These are phyloP conservation scores for Prorocentrum cordatum DNA, from an alignment of 169 alveolate genomes.

Conservation along the genomic window DNA sequence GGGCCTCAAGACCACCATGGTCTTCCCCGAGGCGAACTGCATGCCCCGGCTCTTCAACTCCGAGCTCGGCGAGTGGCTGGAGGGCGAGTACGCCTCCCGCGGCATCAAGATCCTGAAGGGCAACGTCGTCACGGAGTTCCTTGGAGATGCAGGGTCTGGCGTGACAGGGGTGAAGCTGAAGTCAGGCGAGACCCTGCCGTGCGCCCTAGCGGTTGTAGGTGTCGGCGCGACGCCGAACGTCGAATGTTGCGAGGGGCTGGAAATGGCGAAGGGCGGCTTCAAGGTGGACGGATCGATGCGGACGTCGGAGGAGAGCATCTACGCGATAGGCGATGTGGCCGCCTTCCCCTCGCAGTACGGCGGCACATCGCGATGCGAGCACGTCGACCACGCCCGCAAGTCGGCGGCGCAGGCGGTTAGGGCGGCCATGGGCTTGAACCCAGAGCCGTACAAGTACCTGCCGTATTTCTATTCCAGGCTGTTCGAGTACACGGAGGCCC, in stretches of 20 bases:
- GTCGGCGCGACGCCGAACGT: slow-evolving; percentile 51
- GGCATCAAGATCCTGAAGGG: neutral
- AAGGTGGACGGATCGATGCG: neutral
- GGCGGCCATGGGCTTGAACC: slow-evolving; percentile 13
- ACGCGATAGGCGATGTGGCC: slow-evolving; percentile 6
- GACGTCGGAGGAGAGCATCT: neutral
- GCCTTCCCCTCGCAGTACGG: slow-evolving; percentile 34
- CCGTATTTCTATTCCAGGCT: slow-evolving; percentile 51
- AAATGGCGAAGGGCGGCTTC: neutral
- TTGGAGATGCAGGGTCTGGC: neutral
- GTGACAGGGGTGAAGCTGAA: neutral
- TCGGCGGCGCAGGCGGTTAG: slow-evolving; percentile 28
- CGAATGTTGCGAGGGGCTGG: slow-evolving; percentile 6
- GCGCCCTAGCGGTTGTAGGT: slow-evolving; percentile 38
- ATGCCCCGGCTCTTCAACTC: slow-evolving; percentile 19
- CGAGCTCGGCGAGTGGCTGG: slow-evolving; percentile 40
- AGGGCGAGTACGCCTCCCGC: neutral
- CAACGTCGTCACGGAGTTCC: neutral
- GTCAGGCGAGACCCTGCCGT: neutral
- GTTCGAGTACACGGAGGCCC: slow-evolving; percentile 54
- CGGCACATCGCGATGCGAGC: slow-evolving; percentile 12
- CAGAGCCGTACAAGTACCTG: slow-evolving; percentile 20
- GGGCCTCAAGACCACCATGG: neutral
- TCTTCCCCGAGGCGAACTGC: slow-evolving; percentile 6
- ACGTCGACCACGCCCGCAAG: slow-evolving; percentile 54